Conservation (phyloP, 2,329 filamentous ascomycete species). For the Plenodomus lindquistii region DNA sequence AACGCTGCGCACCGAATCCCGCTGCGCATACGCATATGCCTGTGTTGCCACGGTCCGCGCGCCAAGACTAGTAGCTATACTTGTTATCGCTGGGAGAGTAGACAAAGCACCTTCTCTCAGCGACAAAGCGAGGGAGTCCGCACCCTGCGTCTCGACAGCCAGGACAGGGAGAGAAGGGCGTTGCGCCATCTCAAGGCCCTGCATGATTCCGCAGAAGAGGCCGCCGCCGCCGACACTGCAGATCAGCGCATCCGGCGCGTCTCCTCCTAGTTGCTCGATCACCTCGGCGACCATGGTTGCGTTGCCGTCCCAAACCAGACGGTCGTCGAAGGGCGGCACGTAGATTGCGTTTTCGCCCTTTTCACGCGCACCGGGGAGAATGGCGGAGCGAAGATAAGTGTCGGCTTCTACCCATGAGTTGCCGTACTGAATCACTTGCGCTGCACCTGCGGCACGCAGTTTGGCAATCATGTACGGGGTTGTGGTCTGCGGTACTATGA, state of each 20-base stretch:
- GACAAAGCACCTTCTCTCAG: slow-evolving; percentile 60
- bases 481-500: slow-evolving; percentile 70
- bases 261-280: slow-evolving; percentile 33
- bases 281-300: slow-evolving; percentile 59
- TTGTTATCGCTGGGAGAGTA: slow-evolving; percentile 71
- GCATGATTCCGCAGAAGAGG: slow-evolving; percentile 72
- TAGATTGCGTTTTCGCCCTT: slow-evolving; percentile 52
- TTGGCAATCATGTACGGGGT: slow-evolving; percentile 70
- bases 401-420: slow-evolving; percentile 70
- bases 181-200: slow-evolving; percentile 59
- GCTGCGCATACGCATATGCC: slow-evolving; percentile 62
- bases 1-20: slow-evolving; percentile 59
- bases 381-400: slow-evolving; percentile 60
- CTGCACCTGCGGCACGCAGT: slow-evolving; percentile 65
- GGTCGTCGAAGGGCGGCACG: slow-evolving; percentile 69
- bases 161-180: slow-evolving; percentile 53
- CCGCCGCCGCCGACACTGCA: slow-evolving; percentile 80
- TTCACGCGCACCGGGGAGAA: slow-evolving; percentile 46
- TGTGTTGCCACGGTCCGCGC: slow-evolving; percentile 66
- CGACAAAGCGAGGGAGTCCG: slow-evolving; percentile 68
- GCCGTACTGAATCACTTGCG: slow-evolving; percentile 68
- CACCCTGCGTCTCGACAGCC: slow-evolving; percentile 74
- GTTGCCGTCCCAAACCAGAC: slow-evolving; percentile 66
- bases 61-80: slow-evolving; percentile 72
- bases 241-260: slow-evolving; percentile 67